phyloP scores from a whole-genome alignment of 345 rosid species.

The Syzygium aromaticum region DNA sequence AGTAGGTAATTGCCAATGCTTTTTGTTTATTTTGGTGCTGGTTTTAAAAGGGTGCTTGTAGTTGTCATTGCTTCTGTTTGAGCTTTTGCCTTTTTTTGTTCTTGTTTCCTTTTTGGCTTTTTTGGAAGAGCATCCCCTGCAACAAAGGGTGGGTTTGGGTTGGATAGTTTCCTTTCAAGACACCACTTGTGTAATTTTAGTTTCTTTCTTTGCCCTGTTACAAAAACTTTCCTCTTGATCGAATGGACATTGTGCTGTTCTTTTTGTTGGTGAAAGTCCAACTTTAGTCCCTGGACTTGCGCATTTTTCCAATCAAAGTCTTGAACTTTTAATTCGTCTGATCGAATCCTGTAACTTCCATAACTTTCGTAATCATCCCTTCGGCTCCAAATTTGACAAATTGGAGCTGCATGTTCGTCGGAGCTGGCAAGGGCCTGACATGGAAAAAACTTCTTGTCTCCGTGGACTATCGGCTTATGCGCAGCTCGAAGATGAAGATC shows the following conservation, averaged over 20 bases:
- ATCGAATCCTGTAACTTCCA: neutral
- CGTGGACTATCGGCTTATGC: neutral
- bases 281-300: neutral
- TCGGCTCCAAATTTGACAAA: neutral
- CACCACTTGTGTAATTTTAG: neutral
- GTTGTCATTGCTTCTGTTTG: neutral
- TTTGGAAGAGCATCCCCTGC: neutral
- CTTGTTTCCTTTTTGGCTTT: neutral
- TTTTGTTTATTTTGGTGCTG: neutral
- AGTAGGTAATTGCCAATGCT: neutral
- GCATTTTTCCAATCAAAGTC: neutral
- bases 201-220: neutral
- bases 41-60: neutral
- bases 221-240: neutral
- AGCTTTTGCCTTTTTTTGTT: neutral
- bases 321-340: neutral
- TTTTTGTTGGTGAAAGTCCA: neutral
- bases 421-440: neutral
- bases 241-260: neutral
- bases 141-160: neutral
- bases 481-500: neutral
- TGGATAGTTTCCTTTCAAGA: neutral
- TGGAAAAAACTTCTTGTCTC: neutral
- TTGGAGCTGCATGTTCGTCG: neutral
- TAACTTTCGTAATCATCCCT: neutral